Percentiles rank a stretch among this genome's conserved stretches.
Evolutionary conservation across 1,139 yeast species (phyloP).

Genomic region (Debaryomycetaceae sp.): DNA sequence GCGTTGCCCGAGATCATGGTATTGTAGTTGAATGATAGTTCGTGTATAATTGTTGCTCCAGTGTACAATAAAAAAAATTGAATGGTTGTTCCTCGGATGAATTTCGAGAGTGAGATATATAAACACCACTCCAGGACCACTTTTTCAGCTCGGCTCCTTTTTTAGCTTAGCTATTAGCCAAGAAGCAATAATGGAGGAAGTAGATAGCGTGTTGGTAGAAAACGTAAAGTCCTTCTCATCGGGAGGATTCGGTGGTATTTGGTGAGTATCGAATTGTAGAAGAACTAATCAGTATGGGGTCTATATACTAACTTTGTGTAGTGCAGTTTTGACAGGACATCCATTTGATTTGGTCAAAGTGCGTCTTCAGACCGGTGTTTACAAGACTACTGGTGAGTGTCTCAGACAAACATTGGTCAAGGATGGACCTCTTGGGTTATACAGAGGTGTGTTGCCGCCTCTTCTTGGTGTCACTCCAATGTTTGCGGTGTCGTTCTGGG

Average conservation of each 20-base stretch:
- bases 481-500: conserved; percentile 99
- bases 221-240: conserved; percentile 78
- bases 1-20: too few species aligned
- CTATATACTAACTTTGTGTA: conserved; percentile 8
- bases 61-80: not conserved
- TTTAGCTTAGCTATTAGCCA: not conserved
- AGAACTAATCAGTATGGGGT: not conserved
- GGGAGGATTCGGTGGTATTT: conserved; percentile 69
- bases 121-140: conserved; percentile 4
- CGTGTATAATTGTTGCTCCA: not conserved
- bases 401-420: conserved; percentile 63
- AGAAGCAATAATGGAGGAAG: conserved; percentile 36
- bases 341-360: conserved; percentile 95
- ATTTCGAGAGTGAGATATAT: not conserved
- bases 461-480: conserved; percentile 94
- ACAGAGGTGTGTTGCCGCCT: conserved; percentile 87
- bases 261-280: conserved; percentile 21
- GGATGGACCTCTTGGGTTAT: conserved; percentile 77
- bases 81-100: conserved; percentile 6
- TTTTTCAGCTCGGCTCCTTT: not conserved
- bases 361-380: conserved; percentile 76
- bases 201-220: conserved; percentile 45
- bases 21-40: too few species aligned
- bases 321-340: conserved; percentile 92
- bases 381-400: conserved; percentile 60